Base-by-base conservation (phyloP, 1,284 basidiomycete genomes). In the Vanrija humicola region DNA sequence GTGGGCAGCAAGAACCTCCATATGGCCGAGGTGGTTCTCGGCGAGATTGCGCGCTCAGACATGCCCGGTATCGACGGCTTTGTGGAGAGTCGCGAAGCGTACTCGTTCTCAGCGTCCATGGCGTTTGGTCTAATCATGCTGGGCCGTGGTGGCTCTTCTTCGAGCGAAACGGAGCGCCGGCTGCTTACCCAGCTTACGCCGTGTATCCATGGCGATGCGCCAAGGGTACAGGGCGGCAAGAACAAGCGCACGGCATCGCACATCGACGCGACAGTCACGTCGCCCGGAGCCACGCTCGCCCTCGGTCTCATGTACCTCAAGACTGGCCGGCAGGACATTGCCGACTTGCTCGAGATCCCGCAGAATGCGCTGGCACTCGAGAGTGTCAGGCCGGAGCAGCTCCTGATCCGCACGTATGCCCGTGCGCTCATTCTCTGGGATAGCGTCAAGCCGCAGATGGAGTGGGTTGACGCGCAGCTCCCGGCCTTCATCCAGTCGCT, bases 71-170 rank as follows among this genome's bases (percentile, higher is more conserved):
- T 88, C 0, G 90, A 96, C 62, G 79, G 88, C 39, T 89, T 85
- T 65, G 86, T 86, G 61, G 89, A 91, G 58, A 84, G 90, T 69
- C 83, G 89, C 34, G 96, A 98, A 70, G 87, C 92, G 0, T 98
- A 98, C 71, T 89, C 92, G 0, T 86, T 93, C 62, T 84, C 90
- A 2, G 87, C 92, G 1, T 90, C 89, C 5, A 82, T 97, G 43
- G 86, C 89, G 0, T 96, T 96, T 68, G 96, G 96, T 0, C 88
- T 97, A 82, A 88, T 96, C 73, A 94, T 97, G 87, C 82, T 98
- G 6, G 93, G 90, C 7, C 87, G 86, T 64, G 92, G 92, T 0
- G 83, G 85, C 0, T 79, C 68, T 7, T 61, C 67, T 16, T 68
- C 82, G 5, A 70, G 69, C 45, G 68, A 73, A 38, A 88, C 89